A percentile compares a stretch with the other conserved stretches of the same genome.
phyloP scores from a whole-genome alignment of 192 early-diverging fungal species.

The Pilaira anomala region DNA sequence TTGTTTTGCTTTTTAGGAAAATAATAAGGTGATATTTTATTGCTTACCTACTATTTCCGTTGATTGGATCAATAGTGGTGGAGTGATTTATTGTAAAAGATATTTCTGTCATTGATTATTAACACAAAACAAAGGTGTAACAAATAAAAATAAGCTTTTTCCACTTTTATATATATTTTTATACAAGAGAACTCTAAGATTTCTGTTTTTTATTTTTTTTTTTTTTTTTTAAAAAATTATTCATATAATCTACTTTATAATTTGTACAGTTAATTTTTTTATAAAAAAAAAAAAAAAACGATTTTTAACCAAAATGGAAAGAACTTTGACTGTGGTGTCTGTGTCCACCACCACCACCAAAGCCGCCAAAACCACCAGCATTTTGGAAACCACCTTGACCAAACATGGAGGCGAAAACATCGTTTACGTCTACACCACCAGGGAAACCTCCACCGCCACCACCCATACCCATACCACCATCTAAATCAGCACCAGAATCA shows the following conservation, averaged over 20 bases:
- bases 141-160: no score
- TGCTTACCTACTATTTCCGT: no score
- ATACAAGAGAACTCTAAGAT: no score
- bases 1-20: no score
- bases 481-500: slow-evolving; percentile 77
- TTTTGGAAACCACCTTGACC: slow-evolving; percentile 27
- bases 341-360: slow-evolving; percentile 29
- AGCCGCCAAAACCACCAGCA: slow-evolving; percentile 24
- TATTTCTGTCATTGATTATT: no score
- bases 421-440: slow-evolving; percentile 58
- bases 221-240: not conserved
- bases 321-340: slow-evolving; percentile 13
- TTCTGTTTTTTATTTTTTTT: no score
- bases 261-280: not conserved
- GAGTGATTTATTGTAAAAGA: no score
- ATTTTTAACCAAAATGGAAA: slow-evolving; percentile 47
- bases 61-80: no score
- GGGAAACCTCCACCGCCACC: slow-evolving; percentile 40
- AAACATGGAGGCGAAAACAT: slow-evolving; percentile 55
- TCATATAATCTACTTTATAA: not conserved
- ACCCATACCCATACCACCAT: slow-evolving; percentile 51
- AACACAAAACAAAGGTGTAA: no score
- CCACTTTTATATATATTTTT: no score
- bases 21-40: no score
- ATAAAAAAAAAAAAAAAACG: slow-evolving; percentile 1